Evolutionary conservation across 768 basidiomycete species (phyloP), one percentile per base, ranked within the genome.

Genomic region (Naganishia kalamii): DNA sequence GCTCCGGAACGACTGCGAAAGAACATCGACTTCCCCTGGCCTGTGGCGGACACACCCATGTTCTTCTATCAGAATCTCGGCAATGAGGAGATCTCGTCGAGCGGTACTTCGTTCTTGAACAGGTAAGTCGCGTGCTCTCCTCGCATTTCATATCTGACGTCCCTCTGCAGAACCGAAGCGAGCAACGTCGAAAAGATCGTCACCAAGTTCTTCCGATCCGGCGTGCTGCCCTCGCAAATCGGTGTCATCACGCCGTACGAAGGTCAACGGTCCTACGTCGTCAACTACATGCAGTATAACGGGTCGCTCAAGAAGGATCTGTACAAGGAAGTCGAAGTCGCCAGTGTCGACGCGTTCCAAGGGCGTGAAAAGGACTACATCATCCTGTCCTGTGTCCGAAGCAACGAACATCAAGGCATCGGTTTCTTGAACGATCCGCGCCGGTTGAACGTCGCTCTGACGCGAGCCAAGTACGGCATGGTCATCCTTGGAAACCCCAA

Each of bases 401-500:
- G 92, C 80, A 99, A 99, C 78, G 96, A 99, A 75, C 96, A 99
- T 76, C 96, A 98, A 77, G 96, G 96, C 37, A 99, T 99, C 66
- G 96, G 96, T 49, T 99, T 99, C 84, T 84, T 99, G 81, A 98
- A 94, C 72, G 96, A 99, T 77, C 96, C 96, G 7, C 82, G 96
- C 69, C 86, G 96, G 62, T 79, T 99, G 71, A 99, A 99, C 73
- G 96, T 99, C 52, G 96, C 96, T 27, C 83, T 99, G 47, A 97
- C 96, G 1, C 85, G 96, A 68, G 94, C 96, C 43, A 98, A 97
- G 78, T 99, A 98, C 75, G 96, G 96, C 2, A 88, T 94, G 10
- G 96, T 99, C 54, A 97, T 99, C 72, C 83, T 99, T n/a, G 96
- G 96, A n/a, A 99, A 99, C 77, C 96, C 96, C 3, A 98, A 98